Evolutionary conservation across 495 filamentous ascomycete genomes (phyloP).

Genomic region (Neurospora pannonica): DNA sequence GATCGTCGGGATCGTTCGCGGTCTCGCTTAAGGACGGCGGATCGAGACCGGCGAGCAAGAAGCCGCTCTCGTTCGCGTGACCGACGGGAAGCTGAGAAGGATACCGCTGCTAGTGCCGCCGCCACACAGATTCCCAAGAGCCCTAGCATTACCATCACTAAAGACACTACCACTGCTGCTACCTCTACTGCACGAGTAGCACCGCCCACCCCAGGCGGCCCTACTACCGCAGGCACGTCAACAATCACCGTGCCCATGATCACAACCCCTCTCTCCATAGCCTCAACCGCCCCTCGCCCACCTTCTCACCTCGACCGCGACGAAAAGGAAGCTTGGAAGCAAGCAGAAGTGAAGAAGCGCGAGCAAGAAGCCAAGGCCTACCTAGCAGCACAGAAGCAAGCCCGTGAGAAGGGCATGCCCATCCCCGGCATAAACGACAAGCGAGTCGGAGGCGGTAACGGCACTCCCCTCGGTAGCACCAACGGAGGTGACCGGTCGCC

Average conservation of each 20-base stretch:
- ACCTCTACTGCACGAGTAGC: background rate
- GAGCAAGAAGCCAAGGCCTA: constrained; percentile 50
- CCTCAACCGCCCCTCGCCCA: constrained; percentile 14
- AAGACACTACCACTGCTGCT: background rate
- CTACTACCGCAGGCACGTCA: background rate
- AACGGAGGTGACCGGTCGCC: constrained; percentile 32
- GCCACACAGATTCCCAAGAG: background rate
- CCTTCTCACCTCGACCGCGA: constrained; percentile 20
- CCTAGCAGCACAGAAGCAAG: constrained; percentile 43
- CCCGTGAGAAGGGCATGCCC: constrained; percentile 41
- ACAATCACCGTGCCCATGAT: constrained; percentile 6
- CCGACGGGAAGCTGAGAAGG: background rate
- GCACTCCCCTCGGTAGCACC: background rate
- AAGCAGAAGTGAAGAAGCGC: constrained; percentile 44
- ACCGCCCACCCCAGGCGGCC: background rate
- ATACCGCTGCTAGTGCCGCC: background rate
- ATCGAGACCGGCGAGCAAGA: constrained; percentile 20
- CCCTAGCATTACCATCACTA: background rate
- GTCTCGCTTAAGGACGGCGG: constrained; percentile 12
- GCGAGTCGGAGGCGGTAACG: constrained; percentile 5
- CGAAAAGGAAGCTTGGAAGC: constrained; percentile 40
- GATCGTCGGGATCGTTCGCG: constrained; percentile 22
- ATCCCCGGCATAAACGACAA: constrained; percentile 37
- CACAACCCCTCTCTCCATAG: constrained; percentile 23
- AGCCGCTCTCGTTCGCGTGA: constrained; percentile 22